These are phyloP conservation scores for Cantharellus anzutake DNA, from an alignment of 768 basidiomycete species.

Conservation along the genomic window DNA sequence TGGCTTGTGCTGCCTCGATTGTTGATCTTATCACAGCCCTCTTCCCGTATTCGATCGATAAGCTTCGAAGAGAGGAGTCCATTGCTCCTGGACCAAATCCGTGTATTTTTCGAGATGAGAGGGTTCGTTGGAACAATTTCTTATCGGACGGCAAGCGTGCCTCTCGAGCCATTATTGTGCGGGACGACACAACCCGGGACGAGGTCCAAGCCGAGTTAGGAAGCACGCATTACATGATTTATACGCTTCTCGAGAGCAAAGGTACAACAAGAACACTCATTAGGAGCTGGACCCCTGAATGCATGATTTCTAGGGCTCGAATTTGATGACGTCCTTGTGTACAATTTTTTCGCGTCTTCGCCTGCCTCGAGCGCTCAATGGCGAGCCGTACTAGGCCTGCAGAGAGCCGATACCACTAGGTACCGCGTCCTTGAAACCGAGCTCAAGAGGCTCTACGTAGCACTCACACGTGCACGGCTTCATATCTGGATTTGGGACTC, in stretches of 20 bases:
- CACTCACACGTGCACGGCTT: constrained; percentile 5
- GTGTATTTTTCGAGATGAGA: constrained; percentile 20
- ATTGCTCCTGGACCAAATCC: not conserved
- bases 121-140: not conserved
- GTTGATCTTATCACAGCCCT: constrained; percentile 38
- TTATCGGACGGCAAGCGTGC: constrained; percentile 22
- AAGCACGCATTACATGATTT: constrained; percentile 23
- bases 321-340: constrained; percentile 31
- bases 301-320: constrained; percentile 17
- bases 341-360: constrained; percentile 59
- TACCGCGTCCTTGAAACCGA: constrained; percentile 3
- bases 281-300: not conserved
- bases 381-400: constrained; percentile 33
- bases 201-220: constrained; percentile 33
- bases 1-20: constrained; percentile 46
- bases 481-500: constrained; percentile 8
- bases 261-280: constrained; percentile 19
- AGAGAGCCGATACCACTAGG: not conserved
- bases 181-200: constrained; percentile 33
- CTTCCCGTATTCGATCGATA: constrained; percentile 47
- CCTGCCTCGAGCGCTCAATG: constrained; percentile 30
- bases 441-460: constrained; percentile 8
- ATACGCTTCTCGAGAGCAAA: constrained; percentile 42
- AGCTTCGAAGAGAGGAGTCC: constrained; percentile 31
- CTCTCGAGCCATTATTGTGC: constrained; percentile 53